phyloP scores from a whole-genome alignment of 2,329 filamentous ascomycete species.

The Pseudogymnoascus sp. region DNA sequence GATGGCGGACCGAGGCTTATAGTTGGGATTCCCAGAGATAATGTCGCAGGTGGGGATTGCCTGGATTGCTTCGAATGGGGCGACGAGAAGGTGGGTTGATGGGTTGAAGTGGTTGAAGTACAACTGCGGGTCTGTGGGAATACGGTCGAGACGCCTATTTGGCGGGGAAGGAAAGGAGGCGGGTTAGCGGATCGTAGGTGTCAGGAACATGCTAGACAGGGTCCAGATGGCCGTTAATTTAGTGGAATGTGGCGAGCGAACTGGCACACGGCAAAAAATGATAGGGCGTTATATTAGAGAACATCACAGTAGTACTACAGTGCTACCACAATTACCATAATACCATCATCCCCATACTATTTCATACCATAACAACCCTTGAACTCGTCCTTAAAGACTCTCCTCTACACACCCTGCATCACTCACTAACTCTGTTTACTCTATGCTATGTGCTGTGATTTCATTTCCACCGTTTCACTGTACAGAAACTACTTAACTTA shows the following conservation, averaged over 20 bases:
- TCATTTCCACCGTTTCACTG: not conserved
- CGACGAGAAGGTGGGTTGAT: not conserved
- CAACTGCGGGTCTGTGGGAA: not conserved
- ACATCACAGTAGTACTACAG: not conserved
- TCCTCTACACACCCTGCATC: not conserved
- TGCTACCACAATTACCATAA: not conserved
- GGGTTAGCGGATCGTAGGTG: slow-evolving; percentile 6
- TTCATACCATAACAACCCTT: not conserved
- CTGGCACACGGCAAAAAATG: not conserved
- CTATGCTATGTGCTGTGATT: not conserved
- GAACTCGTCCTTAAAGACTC: not conserved
- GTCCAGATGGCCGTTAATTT: not conserved
- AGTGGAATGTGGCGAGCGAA: not conserved
- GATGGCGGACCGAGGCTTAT: not conserved
- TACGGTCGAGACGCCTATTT: slow-evolving; percentile 9
- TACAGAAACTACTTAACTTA: too few species aligned
- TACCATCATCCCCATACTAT: not conserved
- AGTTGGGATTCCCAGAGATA: not conserved
- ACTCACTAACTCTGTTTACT: not conserved
- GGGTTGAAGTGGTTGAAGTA: not conserved
- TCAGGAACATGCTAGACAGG: not conserved
- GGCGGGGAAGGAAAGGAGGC: not conserved
- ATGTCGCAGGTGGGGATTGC: not conserved
- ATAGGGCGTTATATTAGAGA: not conserved
- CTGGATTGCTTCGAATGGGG: not conserved